Evolutionary conservation across 495 filamentous ascomycete genomes (phyloP).

Genomic region (Cairneyella variabilis): DNA sequence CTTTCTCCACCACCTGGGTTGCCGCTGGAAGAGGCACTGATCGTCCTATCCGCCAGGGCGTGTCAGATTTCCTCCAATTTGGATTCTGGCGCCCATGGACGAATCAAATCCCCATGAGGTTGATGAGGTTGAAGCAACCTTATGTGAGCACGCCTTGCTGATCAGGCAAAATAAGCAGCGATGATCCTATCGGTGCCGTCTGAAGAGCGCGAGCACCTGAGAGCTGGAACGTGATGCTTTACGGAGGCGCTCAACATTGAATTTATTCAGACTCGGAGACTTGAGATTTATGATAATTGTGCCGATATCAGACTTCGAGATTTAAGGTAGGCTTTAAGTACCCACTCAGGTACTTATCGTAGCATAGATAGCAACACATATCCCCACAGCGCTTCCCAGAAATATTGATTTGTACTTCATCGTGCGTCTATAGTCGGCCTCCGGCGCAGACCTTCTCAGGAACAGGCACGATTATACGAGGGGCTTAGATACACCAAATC

Average conservation of each 20-base stretch:
- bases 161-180: conserved; percentile 23
- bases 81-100: neutral
- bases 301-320: too few relatives aligned
- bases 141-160: conserved; percentile 5
- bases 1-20: conserved; percentile 7
- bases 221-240: too few relatives aligned
- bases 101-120: conserved; percentile 13
- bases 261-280: too few relatives aligned
- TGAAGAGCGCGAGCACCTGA: conserved; percentile 4
- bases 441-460: conserved; percentile 6
- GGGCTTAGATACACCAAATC: conserved; percentile 7
- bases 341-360: too few relatives aligned
- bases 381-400: too few relatives aligned
- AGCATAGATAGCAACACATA: too few relatives aligned
- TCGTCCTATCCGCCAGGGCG: conserved; percentile 8
- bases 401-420: too few relatives aligned
- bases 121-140: too few relatives aligned
- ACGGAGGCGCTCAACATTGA: too few relatives aligned
- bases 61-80: conserved; percentile 14
- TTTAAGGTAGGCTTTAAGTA: too few relatives aligned
- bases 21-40: conserved; percentile 6
- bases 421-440: neutral
- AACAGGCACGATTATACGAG: conserved; percentile 7
- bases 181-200: conserved; percentile 15
- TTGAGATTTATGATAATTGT: too few relatives aligned